Conservation (phyloP, 1,139 yeast genomes). For the Kazachstania sp. region DNA sequence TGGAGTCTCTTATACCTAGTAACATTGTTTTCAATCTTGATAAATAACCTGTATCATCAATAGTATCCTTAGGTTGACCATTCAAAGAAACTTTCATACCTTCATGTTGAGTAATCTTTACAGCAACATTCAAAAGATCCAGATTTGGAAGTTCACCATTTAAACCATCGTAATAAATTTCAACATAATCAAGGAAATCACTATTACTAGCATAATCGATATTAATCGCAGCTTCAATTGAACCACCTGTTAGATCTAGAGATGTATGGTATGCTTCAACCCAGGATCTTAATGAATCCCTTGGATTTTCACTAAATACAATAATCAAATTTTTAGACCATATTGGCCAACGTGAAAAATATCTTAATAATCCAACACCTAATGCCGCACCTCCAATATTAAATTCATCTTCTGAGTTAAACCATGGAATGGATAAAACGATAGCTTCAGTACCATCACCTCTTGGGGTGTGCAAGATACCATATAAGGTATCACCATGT, state of each 20-base stretch:
- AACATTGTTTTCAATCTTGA: constrained; percentile 54
- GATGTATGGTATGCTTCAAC: constrained; percentile 88
- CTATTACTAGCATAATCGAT: constrained; percentile 62
- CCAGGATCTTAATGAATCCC: constrained; percentile 71
- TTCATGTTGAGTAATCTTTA: constrained; percentile 63
- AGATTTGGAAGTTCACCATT: constrained; percentile 94
- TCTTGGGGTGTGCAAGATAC: constrained; percentile 85
- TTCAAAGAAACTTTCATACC: constrained; percentile 64
- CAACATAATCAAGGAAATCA: constrained; percentile 69
- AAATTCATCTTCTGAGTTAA: constrained; percentile 44
- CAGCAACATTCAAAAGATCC: constrained; percentile 78
- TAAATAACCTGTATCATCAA: constrained; percentile 38
- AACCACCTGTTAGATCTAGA: constrained; percentile 86
- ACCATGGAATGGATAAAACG: constrained; percentile 87
- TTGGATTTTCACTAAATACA: constrained; percentile 71
- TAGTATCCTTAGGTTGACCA: constrained; percentile 41
- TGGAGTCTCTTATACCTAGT: constrained; percentile 57
- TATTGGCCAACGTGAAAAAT: constrained; percentile 74
- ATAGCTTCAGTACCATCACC: constrained; percentile 97
- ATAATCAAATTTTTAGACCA: constrained; percentile 94
- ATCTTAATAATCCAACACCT: constrained; percentile 64
- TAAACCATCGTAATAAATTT: constrained; percentile 74
- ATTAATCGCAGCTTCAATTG: constrained; percentile 85
- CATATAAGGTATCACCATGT: constrained; percentile 57
- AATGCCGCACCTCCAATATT: constrained; percentile 80